A percentile compares a stretch with the other conserved stretches of the same genome.
phyloP scores from a whole-genome alignment of 2,329 filamentous ascomycete species.

The Penicillium sp. region DNA sequence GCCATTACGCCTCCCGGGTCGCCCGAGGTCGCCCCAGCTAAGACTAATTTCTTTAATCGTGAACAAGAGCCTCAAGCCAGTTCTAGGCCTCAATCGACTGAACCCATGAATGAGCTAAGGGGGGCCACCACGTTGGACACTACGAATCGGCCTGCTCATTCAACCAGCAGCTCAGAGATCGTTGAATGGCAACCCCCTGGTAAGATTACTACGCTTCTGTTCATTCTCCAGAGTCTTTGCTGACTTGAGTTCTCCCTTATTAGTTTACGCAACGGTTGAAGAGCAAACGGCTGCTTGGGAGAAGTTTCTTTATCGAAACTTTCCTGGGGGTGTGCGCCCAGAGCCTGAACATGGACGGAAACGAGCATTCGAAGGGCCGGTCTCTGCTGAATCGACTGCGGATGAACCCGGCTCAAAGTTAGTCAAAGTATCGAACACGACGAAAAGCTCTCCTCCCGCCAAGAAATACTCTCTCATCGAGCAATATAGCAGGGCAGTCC shows the following conservation, averaged over 20 bases:
- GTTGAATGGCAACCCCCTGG: neutral
- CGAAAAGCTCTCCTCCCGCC: conserved; percentile 11
- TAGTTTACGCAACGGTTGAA: conserved; percentile 1
- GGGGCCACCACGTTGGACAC: neutral
- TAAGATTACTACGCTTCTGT: neutral
- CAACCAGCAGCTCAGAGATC: neutral
- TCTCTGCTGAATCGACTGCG: conserved; percentile 11
- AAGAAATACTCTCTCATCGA: conserved; percentile 28
- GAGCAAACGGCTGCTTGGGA: conserved; percentile 8
- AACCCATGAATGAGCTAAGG: neutral
- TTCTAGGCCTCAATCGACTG: neutral
- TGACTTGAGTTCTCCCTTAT: neutral
- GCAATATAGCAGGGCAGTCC: conserved; percentile 33
- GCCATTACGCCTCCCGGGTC: neutral
- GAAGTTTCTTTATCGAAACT: conserved; percentile 2
- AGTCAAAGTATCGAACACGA: conserved; percentile 23
- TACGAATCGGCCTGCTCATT: neutral
- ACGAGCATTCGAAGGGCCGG: conserved; percentile 24
- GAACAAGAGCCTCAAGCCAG: neutral
- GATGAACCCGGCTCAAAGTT: conserved; percentile 22
- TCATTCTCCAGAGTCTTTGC: neutral
- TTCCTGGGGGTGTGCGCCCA: neutral
- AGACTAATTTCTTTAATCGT: neutral
- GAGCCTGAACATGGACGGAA: conserved; percentile 21
- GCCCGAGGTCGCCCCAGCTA: neutral